phyloP scores from a whole-genome alignment of 768 basidiomycete species.

The Pleurotus tuber-regium region DNA sequence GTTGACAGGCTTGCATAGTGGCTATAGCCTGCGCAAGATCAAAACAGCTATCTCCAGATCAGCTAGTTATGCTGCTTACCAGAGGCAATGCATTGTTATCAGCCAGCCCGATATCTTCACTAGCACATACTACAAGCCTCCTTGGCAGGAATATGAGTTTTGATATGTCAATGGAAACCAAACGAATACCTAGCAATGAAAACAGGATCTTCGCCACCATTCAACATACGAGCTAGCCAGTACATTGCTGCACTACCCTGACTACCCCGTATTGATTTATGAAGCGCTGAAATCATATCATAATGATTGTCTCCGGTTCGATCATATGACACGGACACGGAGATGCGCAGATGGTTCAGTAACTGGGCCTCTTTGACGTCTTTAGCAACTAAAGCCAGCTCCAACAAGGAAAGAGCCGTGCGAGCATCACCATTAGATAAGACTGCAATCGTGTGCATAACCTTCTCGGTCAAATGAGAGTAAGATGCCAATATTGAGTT shows the following conservation, averaged over 20 bases:
- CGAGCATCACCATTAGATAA: slow-evolving; percentile 71
- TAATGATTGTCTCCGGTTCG: slow-evolving; percentile 74
- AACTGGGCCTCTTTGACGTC: slow-evolving; percentile 45
- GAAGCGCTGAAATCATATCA: slow-evolving; percentile 82
- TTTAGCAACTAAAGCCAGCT: slow-evolving; percentile 54
- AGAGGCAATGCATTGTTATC: slow-evolving; percentile 75
- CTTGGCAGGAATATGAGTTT: slow-evolving; percentile 20
- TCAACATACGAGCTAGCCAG: slow-evolving; percentile 85
- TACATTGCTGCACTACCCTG: slow-evolving; percentile 80
- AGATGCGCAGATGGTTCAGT: slow-evolving; percentile 55
- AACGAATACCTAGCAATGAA: slow-evolving; percentile 50
- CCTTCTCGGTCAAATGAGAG: slow-evolving; percentile 42
- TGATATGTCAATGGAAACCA: background rate
- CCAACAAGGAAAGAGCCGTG: slow-evolving; percentile 74
- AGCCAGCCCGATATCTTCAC: slow-evolving; percentile 83
- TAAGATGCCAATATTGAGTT: slow-evolving; percentile 12
- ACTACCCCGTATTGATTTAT: slow-evolving; percentile 79
- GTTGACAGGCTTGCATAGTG: slow-evolving; percentile 61
- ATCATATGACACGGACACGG: slow-evolving; percentile 68
- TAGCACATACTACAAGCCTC: slow-evolving; percentile 75
- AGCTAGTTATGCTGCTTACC: slow-evolving; percentile 35
- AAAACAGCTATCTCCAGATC: background rate
- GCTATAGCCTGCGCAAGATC: slow-evolving; percentile 49
- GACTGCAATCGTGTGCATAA: slow-evolving; percentile 49
- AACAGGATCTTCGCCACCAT: slow-evolving; percentile 77